phyloP scores from a whole-genome alignment of 2,329 filamentous ascomycete genomes.

The Fusarium siculi region DNA sequence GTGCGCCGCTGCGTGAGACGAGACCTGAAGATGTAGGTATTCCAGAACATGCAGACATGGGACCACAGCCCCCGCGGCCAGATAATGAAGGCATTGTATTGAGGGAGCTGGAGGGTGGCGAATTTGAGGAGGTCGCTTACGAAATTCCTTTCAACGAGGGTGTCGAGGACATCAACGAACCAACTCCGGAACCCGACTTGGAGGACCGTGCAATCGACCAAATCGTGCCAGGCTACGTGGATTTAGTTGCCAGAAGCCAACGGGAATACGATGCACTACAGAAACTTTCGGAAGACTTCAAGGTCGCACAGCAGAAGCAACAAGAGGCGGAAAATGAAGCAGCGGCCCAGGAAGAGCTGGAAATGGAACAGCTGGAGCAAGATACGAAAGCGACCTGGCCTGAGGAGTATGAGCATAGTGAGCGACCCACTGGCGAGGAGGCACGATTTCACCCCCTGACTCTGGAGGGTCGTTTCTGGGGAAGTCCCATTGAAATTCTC shows the following conservation, averaged over 20 bases:
- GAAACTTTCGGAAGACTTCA: conserved; percentile 68
- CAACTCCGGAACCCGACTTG: not conserved
- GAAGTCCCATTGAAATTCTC: conserved; percentile 77
- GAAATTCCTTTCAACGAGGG: conserved; percentile 37
- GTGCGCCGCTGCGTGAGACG: conserved; percentile 74
- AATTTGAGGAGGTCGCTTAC: conserved; percentile 71
- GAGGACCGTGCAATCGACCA: conserved; percentile 39
- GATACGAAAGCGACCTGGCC: conserved; percentile 41
- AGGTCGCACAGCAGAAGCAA: conserved; percentile 54
- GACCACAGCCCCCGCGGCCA: conserved; percentile 25
- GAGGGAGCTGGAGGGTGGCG: conserved; percentile 65
- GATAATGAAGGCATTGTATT: conserved; percentile 59
- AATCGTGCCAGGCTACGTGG: conserved; percentile 54
- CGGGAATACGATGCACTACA: conserved; percentile 66
- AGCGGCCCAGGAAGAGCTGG: conserved; percentile 51
- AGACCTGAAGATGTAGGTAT: conserved; percentile 68
- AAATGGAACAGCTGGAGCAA: conserved; percentile 45
- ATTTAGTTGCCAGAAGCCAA: conserved; percentile 61
- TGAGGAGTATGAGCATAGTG: conserved; percentile 47
- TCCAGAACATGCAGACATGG: conserved; percentile 54
- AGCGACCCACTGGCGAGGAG: conserved; percentile 48
- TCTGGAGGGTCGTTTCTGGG: conserved; percentile 76
- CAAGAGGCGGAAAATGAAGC: conserved; percentile 42
- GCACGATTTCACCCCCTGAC: conserved; percentile 80
- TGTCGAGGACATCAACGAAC: conserved; percentile 38